Base-by-base conservation (phyloP, 2,329 filamentous ascomycete species). In the Penicillium sp. region DNA sequence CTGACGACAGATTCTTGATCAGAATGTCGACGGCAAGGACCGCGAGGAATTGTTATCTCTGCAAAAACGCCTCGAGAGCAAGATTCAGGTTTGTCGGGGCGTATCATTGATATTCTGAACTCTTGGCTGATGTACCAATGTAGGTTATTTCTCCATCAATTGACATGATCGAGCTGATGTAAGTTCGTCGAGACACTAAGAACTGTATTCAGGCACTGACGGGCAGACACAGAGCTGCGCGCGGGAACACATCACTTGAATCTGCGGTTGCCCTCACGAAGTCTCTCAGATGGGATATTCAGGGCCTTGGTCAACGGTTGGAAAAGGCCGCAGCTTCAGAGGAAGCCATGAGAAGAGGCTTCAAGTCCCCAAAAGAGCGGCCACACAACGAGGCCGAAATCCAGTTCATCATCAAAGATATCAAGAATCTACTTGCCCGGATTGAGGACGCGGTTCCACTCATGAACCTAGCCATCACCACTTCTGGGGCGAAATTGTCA, bases 361-460 rank as follows among this genome's bases (percentile, higher is more conserved):
- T 62, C 22, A 70, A 69, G 19, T 73, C 72, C 7, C 63, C 71
- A 68, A 79, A 39, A 70, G 81, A 83, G 37, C 79, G 82, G 24
- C 81, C 82, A 14, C 78, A 84, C 58, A 87, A 85, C 60, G 83
- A 88, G 56, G 75, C 79, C 2, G 88, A 94, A 69, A 79, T 96
- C 22, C 82, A 85, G 54, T 77, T 79, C 40, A 90, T 98, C 63
- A 86, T 94, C 54, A 72, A 78, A 11, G 90, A 93, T 47, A 94
- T 96, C 69, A 90, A 88, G 70, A 82, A 79, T 13, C 78, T 99
- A 2, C 82, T 98, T 2, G 78, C 80, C 11, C 86, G 89, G 9
- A 96, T 99, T 61, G 94, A 98, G 73, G 89, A 95, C 74, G 90
- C 94, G 13, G 91, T 98, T 11, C 94, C 94, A 0, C 81, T 96